Percentiles rank a stretch among this genome's conserved stretches.
These are phyloP conservation scores for Solanum aculeatissimum DNA, from an alignment of 305 asterid species.

Conservation along the genomic window DNA sequence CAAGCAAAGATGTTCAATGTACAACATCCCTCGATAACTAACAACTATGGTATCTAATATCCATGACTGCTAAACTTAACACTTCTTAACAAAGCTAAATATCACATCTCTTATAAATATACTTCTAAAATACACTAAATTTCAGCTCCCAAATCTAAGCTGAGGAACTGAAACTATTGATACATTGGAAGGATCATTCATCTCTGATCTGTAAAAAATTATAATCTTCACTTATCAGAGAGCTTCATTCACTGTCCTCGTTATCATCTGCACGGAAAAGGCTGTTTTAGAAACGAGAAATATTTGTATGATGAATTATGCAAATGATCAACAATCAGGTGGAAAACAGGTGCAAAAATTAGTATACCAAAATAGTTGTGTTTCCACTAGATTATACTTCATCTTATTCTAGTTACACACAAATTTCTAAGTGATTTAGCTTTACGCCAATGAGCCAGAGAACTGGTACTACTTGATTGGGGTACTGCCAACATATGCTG, in stretches of 20 bases:
- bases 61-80: neutral
- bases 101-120: neutral
- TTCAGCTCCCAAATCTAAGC: neutral
- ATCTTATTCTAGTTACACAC: neutral
- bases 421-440: neutral
- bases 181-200: neutral
- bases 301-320: neutral
- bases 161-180: neutral
- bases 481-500: neutral
- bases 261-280: slow-evolving; percentile 32
- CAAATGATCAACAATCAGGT: neutral
- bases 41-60: neutral
- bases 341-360: neutral
- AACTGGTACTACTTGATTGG: neutral
- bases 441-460: neutral
- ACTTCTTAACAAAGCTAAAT: neutral
- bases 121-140: neutral
- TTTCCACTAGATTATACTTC: neutral
- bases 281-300: neutral
- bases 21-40: neutral
- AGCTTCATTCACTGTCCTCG: slow-evolving; percentile 48
- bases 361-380: neutral
- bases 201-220: neutral
- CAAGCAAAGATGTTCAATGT: neutral
- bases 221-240: neutral